Percentiles rank a stretch among this genome's conserved stretches.
phyloP scores from a whole-genome alignment of 2,329 filamentous ascomycete genomes.

The Nothophoma quercina region DNA sequence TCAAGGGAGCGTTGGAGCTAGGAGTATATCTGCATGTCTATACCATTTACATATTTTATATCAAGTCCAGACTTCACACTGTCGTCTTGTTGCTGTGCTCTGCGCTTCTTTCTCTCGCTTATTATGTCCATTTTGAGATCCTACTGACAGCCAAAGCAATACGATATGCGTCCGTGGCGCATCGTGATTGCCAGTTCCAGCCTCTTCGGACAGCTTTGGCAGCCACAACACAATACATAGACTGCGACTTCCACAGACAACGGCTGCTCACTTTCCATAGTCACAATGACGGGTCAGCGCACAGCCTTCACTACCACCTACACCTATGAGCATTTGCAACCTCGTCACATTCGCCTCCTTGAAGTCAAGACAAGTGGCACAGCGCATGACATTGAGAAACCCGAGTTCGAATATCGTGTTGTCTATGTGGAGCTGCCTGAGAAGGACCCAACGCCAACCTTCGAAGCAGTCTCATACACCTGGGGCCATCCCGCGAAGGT shows the following conservation, averaged over 20 bases:
- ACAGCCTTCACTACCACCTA: conserved; percentile 15
- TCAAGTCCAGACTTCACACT: neutral
- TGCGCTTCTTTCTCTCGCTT: neutral
- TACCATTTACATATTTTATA: neutral
- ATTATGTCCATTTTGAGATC: neutral
- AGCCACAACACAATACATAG: neutral
- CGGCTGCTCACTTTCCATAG: too few relatives aligned
- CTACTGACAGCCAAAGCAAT: neutral
- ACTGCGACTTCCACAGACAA: neutral
- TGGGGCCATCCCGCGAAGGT: conserved; percentile 24
- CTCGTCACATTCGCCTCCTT: conserved; percentile 15
- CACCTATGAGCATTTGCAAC: conserved; percentile 9
- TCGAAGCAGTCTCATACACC: conserved; percentile 31
- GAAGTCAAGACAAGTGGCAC: neutral
- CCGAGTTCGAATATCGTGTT: conserved; percentile 8
- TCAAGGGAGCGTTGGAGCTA: conserved; percentile 1
- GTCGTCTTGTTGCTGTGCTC: neutral
- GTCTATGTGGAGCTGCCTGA: conserved; percentile 12
- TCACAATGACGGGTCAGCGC: neutral
- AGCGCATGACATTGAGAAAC: neutral
- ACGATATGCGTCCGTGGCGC: neutral
- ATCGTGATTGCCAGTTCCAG: neutral
- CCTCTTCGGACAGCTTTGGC: neutral
- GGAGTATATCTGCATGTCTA: neutral
- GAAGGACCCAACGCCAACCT: conserved; percentile 2